Evolutionary conservation across 768 basidiomycete genomes (phyloP), one percentile per base, ranked within the genome.

Genomic region (Suillus weaverae): DNA sequence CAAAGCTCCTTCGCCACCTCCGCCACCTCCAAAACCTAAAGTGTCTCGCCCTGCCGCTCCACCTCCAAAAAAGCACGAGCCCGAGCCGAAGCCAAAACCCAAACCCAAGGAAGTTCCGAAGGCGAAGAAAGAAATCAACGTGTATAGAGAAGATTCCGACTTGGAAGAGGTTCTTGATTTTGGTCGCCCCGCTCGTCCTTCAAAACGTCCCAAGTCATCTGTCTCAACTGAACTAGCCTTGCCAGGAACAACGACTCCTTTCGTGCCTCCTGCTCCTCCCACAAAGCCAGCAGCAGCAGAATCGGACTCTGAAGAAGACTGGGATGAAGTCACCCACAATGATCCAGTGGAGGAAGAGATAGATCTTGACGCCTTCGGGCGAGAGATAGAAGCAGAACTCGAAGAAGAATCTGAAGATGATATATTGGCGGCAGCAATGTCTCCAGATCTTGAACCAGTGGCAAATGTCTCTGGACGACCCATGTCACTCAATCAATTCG

Each of bases 401-500:
- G 80, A 73, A 38, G 83, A 78, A 33, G 83, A 78, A 32, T 74
- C 77, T 26, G 83, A 83, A 26, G 85, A 84, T n/a, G 85, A 86
- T 68, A 83, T 83, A 64, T 74, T 84, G 48, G 80, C 77, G n/a
- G 77, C 74, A 63, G 83, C 75, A 30, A 74, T 81, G 66, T 72
- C 76, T 20, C 73, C 78, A 18, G 81, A 78, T 53, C 76, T 79
- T 4, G 72, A 72, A 44, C 16, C 59, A 20, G 64, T 72, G 3
- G 61, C 67, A 54, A n/a, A 68, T 44, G 63, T 66, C 38, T 48
- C 63, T 38, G 70, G 73, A 50, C 74, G 73, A 41, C 85, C 85
- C 14, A 80, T 87, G 36, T 86, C 86, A 38, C 65, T 87, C 65
- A 81, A 82, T 64, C 78, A 80, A 64, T 80, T 83, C 65, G 86